Conservation (phyloP, 345 rosid species). For the Aurinia saxatilis region DNA sequence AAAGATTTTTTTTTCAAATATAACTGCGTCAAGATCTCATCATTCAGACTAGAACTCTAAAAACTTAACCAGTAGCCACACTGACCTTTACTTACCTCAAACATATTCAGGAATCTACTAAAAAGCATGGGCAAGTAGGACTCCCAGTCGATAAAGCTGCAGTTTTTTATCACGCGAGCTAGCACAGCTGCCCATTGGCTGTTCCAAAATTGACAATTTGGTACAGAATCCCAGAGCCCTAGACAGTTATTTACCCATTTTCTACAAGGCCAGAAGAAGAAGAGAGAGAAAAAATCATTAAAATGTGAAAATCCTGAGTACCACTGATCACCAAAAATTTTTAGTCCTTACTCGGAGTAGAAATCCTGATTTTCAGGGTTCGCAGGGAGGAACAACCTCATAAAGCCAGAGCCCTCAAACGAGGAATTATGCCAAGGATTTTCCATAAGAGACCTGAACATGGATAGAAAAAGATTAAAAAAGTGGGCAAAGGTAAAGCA, state of each 20-base stretch:
- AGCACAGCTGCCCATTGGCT: slow-evolving; percentile 88
- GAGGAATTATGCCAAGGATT: slow-evolving; percentile 98
- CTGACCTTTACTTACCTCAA: slow-evolving; percentile 67
- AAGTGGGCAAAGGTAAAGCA: background rate
- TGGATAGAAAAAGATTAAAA: slow-evolving; percentile 12
- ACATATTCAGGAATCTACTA: slow-evolving; percentile 81
- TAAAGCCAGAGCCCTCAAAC: slow-evolving; percentile 95
- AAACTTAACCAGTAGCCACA: slow-evolving; percentile 17
- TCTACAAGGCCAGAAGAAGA: slow-evolving; percentile 41
- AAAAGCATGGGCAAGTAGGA: slow-evolving; percentile 67
- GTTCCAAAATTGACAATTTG: slow-evolving; percentile 98
- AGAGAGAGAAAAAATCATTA: background rate
- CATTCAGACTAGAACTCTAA: slow-evolving; percentile 2
- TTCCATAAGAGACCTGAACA: slow-evolving; percentile 72
- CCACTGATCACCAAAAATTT: slow-evolving; percentile 1
- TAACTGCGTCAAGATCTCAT: background rate
- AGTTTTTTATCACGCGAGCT: slow-evolving; percentile 83
- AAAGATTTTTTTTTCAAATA: background rate
- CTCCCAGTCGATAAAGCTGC: slow-evolving; percentile 72
- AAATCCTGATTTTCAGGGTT: slow-evolving; percentile 78
- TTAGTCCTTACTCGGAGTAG: slow-evolving; percentile 65
- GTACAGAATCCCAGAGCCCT: slow-evolving; percentile 82
- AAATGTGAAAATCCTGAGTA: slow-evolving; percentile 1
- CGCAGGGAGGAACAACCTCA: slow-evolving; percentile 90
- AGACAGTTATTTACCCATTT: slow-evolving; percentile 66